Evolutionary conservation across 257 asterid species (phyloP), one percentile per base, ranked within the genome.

Genomic region (Rauvolfia tetraphylla): DNA sequence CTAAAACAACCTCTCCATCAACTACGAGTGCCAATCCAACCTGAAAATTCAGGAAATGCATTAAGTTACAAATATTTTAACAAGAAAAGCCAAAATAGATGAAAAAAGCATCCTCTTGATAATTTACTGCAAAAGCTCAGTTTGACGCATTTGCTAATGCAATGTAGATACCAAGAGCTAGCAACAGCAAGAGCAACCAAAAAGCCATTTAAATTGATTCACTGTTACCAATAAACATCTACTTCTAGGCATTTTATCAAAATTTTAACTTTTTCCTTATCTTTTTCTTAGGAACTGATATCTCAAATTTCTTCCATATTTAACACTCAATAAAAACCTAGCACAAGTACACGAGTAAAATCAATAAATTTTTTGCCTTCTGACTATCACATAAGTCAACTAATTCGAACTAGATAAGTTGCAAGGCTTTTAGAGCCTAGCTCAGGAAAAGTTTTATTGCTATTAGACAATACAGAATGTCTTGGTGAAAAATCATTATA

Each of bases 21-120:
- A 91, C 95, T 44, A 92, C 91, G 75, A 95, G 93, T 81, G 99
- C 96, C 90, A 95, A 84, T 69, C 99, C 99, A 20, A 92, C 96
- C 99, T 95, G 87, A 84, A 85, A 86, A 74, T 68, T n/a, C 71
- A 76, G 68, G 65, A 42, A 33, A 63, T 39, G 18, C 31, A 23
- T 8, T 71, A 46, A 65, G 59, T 66, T 68, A 69, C 46, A 36
- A 63, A 20, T 66, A 36, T 39, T 33, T 46, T 65, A 78, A 68
- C 66, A 73, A 58, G 22, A 57, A 66, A 62, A 48, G 36, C 23
- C 10, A 63, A 29, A 77, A 49, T 23, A 11, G 31, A 66, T 31
- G 1, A 42, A 66, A 74, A 73, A 4, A 44, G 11, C 7, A 48
- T 38, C 25, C 76, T 27, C 56, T 71, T 62, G 62, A 68, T 71